Evolutionary conservation across 1,284 basidiomycete genomes (phyloP).

Genomic region (Butyriboletus appendiculatus): DNA sequence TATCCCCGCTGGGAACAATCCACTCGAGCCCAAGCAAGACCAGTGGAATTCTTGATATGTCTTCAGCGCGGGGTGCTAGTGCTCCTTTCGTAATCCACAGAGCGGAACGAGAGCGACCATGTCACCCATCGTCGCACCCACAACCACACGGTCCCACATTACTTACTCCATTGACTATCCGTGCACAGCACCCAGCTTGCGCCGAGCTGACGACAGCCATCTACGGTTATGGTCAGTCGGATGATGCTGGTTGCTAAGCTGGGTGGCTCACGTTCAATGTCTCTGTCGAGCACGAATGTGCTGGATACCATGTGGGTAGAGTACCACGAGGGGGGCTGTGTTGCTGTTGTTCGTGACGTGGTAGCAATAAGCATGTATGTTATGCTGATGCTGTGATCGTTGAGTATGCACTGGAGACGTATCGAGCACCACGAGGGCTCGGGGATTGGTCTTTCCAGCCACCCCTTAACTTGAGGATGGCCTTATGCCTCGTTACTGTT

Average conservation of each 20-base stretch:
- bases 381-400: not conserved
- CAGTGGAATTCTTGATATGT: not conserved
- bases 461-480: too few species aligned
- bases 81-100: not conserved
- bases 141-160: not conserved
- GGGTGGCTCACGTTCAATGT: slow-evolving; percentile 11
- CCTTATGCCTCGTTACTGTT: not conserved
- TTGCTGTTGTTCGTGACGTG: not conserved
- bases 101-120: not conserved
- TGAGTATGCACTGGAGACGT: not conserved
- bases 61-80: not conserved
- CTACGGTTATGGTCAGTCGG: not conserved
- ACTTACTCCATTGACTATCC: not conserved
- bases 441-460: too few species aligned
- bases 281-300: not conserved
- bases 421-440: not conserved
- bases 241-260: slow-evolving; percentile 5
- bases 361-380: not conserved
- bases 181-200: slow-evolving; percentile 13
- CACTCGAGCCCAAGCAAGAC: not conserved
- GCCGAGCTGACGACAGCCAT: slow-evolving; percentile 4
- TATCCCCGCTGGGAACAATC: not conserved
- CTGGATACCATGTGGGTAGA: not conserved
- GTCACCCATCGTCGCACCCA: too few species aligned
- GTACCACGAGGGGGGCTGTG: not conserved